Percentiles rank a stretch among this genome's conserved stretches.
Conservation (phyloP, 2,329 filamentous ascomycete species). For the Fusarium burgessii region DNA sequence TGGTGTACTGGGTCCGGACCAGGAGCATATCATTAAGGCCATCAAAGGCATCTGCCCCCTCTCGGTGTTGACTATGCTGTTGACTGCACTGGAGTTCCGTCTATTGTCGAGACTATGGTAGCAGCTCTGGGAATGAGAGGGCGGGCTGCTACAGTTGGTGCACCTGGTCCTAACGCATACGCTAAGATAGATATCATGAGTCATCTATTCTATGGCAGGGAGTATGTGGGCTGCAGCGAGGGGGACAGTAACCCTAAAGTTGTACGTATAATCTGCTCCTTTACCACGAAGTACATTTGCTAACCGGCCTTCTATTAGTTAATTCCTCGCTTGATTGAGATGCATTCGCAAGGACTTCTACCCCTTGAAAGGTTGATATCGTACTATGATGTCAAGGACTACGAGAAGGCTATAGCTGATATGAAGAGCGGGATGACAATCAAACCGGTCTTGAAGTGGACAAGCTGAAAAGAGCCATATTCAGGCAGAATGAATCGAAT, state of each 20-base stretch:
- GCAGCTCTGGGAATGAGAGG: slow-evolving; percentile 17
- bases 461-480: neutral
- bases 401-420: slow-evolving; percentile 2
- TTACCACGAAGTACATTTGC: accelerated
- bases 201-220: slow-evolving; percentile 17
- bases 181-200: slow-evolving; percentile 24
- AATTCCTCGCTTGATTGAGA: slow-evolving; percentile 5
- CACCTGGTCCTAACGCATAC: neutral
- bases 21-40: neutral
- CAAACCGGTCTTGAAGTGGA: slow-evolving; percentile 7
- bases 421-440: neutral
- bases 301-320: neutral
- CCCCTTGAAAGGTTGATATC: slow-evolving; percentile 10
- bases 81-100: slow-evolving; percentile 29
- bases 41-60: neutral
- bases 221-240: slow-evolving; percentile 28
- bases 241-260: slow-evolving; percentile 18
- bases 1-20: neutral
- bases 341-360: slow-evolving; percentile 1
- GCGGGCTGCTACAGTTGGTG: slow-evolving; percentile 19
- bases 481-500: too few species aligned
- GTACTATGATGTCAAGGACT: slow-evolving; percentile 1
- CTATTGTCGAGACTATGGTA: slow-evolving; percentile 27
- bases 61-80: slow-evolving; percentile 32
- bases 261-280: neutral